A percentile compares a stretch with the other conserved stretches of the same genome.
Conservation (phyloP, 345 rosid genomes). For the Rhizophora mangle region DNA sequence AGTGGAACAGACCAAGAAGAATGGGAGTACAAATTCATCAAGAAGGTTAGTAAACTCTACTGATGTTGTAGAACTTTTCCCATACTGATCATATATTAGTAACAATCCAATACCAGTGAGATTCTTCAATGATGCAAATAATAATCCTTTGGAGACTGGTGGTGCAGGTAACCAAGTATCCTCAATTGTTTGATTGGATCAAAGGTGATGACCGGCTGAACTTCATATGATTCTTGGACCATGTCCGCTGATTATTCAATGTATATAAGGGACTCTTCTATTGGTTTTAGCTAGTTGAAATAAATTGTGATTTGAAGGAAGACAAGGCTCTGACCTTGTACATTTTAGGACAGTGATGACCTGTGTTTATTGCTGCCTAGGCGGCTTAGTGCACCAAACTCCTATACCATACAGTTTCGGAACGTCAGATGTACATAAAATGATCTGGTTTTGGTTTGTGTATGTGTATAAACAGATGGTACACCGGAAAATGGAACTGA, state of each 20-base stretch:
- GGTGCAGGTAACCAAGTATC: conserved; percentile 26
- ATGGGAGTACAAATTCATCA: conserved; percentile 22
- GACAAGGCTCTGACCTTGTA: conserved; percentile 9
- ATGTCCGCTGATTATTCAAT: conserved; percentile 28
- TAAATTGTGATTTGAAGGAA: conserved; percentile 13
- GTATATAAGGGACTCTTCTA: conserved; percentile 31
- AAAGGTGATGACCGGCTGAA: conserved; percentile 12
- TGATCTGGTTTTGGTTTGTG: too few relatives aligned
- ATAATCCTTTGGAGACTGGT: conserved; percentile 3
- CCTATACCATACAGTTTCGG: too few relatives aligned
- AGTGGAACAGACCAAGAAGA: conserved; percentile 36
- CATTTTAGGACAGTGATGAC: conserved; percentile 11
- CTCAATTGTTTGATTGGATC: conserved; percentile 18
- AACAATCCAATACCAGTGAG: too few relatives aligned
- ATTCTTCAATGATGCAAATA: not conserved
- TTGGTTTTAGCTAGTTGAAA: conserved; percentile 17
- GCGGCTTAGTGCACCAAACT: too few relatives aligned
- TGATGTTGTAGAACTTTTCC: not conserved
- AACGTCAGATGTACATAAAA: too few relatives aligned
- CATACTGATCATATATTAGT: too few relatives aligned
- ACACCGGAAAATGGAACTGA: too few relatives aligned
- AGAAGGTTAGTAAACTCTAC: conserved; percentile 28
- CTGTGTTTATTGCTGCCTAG: not conserved
- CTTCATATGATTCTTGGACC: conserved; percentile 32
- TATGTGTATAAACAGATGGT: too few relatives aligned